A percentile compares a stretch with the other conserved stretches of the same genome.
Conservation (phyloP, 352 stramenopile genomes). For the Globisporangium viniferum region DNA sequence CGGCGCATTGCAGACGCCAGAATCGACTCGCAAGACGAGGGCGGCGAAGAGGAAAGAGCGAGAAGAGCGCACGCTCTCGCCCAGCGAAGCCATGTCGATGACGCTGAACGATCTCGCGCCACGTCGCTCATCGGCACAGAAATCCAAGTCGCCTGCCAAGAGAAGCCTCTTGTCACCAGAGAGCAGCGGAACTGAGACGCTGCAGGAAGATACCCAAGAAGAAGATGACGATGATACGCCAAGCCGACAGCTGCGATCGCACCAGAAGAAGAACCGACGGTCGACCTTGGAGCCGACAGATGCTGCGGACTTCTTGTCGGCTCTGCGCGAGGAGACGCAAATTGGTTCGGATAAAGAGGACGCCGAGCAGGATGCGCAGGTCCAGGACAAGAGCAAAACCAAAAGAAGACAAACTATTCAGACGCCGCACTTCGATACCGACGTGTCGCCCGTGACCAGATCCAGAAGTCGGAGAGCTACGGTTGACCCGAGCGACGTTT, state of each 20-base stretch:
- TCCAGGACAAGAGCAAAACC: conserved; percentile 2
- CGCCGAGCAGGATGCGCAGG: neutral
- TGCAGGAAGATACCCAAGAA: conserved; percentile 15
- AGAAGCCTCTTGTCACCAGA: conserved; percentile 10
- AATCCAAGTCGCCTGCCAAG: conserved; percentile 10
- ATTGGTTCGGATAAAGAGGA: conserved; percentile 9
- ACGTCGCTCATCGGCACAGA: conserved; percentile 7
- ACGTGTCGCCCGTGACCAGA: conserved; percentile 24
- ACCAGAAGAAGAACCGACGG: conserved; percentile 22
- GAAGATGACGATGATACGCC: conserved; percentile 10
- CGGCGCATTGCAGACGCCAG: conserved; percentile 4
- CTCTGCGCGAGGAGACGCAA: conserved; percentile 23
- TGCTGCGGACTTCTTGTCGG: conserved; percentile 38
- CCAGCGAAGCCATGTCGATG: conserved; percentile 15
- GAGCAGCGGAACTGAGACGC: conserved; percentile 8
- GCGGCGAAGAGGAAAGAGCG: conserved; percentile 14
- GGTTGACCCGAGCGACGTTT: conserved; percentile 47
- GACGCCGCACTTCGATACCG: neutral
- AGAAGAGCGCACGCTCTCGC: conserved; percentile 21
- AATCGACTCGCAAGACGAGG: conserved; percentile 15
- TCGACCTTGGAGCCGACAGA: conserved; percentile 55
- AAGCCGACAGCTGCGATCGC: conserved; percentile 6
- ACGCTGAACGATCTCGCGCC: conserved; percentile 12
- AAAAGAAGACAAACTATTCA: conserved; percentile 9
- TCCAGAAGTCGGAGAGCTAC: conserved; percentile 38